Percentiles rank a stretch among this genome's conserved stretches.
These are phyloP conservation scores for Acanthamoeba royreba DNA, from an alignment of 208 protist species.

Conservation along the genomic window DNA sequence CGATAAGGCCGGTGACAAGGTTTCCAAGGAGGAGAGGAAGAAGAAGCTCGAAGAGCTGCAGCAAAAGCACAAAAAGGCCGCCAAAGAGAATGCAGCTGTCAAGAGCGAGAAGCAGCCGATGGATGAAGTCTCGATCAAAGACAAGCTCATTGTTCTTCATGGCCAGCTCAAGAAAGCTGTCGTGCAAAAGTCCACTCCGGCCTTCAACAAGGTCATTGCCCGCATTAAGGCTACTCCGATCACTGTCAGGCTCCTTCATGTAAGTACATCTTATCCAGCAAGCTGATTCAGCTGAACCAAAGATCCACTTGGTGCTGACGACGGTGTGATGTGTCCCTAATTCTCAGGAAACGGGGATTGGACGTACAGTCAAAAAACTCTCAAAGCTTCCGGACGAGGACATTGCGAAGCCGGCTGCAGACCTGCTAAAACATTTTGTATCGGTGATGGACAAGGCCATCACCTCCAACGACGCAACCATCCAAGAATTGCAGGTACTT, in stretches of 20 bases:
- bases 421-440: constrained; percentile 2
- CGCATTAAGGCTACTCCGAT: not conserved
- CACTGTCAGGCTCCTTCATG: not conserved
- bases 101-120: not conserved
- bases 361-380: constrained; percentile 13
- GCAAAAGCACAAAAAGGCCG: not conserved
- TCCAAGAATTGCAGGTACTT: not conserved
- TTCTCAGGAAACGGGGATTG: constrained; percentile 5
- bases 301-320: not conserved
- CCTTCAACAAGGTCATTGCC: not conserved
- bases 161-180: not conserved
- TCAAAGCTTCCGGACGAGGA: not conserved
- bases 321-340: not conserved
- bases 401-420: not conserved
- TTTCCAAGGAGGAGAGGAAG: not conserved
- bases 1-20: not conserved
- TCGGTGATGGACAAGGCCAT: constrained; percentile 25
- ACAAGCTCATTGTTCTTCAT: not conserved
- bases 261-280: not conserved
- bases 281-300: not conserved
- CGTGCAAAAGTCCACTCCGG: not conserved
- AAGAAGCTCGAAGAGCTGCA: not conserved
- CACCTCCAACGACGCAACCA: not conserved
- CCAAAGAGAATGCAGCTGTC: too few species aligned
- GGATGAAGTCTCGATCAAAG: not conserved